Conservation (phyloP, 768 basidiomycete species). For the Rhodotorula sphaerocarpa region DNA sequence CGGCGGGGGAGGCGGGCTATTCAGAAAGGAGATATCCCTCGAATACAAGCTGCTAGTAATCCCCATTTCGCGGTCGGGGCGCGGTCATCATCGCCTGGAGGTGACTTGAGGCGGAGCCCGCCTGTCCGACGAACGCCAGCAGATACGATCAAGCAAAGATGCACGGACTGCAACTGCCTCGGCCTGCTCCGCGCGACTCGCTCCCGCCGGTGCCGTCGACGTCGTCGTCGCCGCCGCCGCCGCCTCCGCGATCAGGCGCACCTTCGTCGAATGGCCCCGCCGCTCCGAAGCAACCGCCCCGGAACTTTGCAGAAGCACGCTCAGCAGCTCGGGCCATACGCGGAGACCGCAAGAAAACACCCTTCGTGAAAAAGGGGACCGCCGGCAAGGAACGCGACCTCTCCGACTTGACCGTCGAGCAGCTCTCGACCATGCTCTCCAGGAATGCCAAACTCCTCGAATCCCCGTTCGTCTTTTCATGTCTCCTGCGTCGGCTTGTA, state of each 20-base stretch:
- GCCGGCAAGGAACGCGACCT: constrained; percentile 26
- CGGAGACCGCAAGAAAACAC: constrained; percentile 8
- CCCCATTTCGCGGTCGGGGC: too few relatives aligned
- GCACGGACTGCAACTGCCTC: constrained; percentile 20
- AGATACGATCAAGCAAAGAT: not conserved
- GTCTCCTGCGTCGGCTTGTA: not conserved
- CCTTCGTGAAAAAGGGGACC: constrained; percentile 19
- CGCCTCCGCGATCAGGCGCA: not conserved
- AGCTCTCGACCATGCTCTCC: constrained; percentile 13
- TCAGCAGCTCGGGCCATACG: not conserved
- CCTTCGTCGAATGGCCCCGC: not conserved
- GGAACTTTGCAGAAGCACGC: not conserved
- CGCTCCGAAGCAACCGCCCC: constrained; percentile 3
- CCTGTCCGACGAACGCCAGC: too few relatives aligned
- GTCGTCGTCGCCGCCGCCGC: not conserved
- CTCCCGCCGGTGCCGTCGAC: constrained; percentile 9
- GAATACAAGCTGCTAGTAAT: too few relatives aligned
- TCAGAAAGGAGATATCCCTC: too few relatives aligned
- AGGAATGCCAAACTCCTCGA: constrained; percentile 18
- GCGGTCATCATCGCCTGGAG: too few relatives aligned
- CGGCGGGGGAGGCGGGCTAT: too few relatives aligned
- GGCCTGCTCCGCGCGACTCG: not conserved
- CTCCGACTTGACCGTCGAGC: not conserved
- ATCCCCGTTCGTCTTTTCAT: constrained; percentile 16
- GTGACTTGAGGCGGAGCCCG: too few relatives aligned